Base-by-base conservation (phyloP, 257 asterid species). In the Marsdenia floribunda region DNA sequence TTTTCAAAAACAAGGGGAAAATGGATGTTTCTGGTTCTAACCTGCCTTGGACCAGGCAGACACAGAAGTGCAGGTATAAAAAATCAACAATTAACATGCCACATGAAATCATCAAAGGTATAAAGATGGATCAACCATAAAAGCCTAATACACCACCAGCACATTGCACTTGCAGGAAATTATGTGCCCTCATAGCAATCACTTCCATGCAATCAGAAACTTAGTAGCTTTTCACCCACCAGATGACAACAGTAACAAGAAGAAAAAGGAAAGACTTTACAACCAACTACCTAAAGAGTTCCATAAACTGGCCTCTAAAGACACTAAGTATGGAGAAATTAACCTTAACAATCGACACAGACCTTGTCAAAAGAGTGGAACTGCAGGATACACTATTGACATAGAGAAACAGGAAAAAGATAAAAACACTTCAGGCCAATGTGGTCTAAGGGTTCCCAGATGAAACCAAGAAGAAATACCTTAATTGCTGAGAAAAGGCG, bases 401-500 rank as follows among this genome's bases (percentile, higher is more conserved):
- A 26, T 11, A 68, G 29, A 46, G 0, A 2, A 54, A 11, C 37
- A 58, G 21, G 15, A 22, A 54, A 21, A 1, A 10, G 42, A 52
- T 49, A 55, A 1, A 47, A 40, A 21, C 12, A 47, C 29, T 58
- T 37, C 77, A 72, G 78, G 60, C 76, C 12, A 54, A 59, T 67
- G 61, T 67, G 55, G 18, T n/a, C 59, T 77, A 22, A 68, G 67
- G 64, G 35, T 42, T 54, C 18, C 24, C 47, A 70, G 58, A 73
- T 58, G 42, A 52, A 70, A 77, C 66, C 24, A 47, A 53, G 46
- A 81, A 44, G 42, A 71, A 80, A 53, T 86, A 95, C 98, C 98
- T 95, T 95, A 81, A 95, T 95, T 61, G 98, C 99, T 70, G 88
- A 92, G 86, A 92, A 95, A 78, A 95, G 98, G 67, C 92, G 95